Evolutionary conservation across 2,329 filamentous ascomycete species (phyloP), one percentile per base, ranked within the genome.

Genomic region (Falciphora oryzae): DNA sequence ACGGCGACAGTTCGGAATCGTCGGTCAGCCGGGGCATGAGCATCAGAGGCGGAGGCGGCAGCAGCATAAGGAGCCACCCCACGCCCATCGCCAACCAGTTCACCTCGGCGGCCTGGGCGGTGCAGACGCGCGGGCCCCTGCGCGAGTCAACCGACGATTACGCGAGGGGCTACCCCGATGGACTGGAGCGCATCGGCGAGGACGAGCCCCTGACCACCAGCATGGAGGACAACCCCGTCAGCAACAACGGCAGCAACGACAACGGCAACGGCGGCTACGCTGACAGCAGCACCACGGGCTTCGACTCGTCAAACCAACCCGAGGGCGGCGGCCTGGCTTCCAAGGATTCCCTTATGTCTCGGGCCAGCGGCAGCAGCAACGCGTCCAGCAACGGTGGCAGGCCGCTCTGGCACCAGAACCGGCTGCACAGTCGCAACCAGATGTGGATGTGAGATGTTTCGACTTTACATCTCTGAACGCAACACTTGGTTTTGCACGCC

Each of bases 401-500:
- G 57, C 81, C 81, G 6, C 72, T 85, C 53, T 85, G 82, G 82
- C 82, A 85, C 72, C 82, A 85, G 73, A 83, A 83, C 63, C 75
- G 81, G 65, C 76, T 77, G 64, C 79, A 79, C 66, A 77, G 75
- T 67, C 75, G 81, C 63, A 84, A 80, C 71, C 65, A 81, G 67
- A 79, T 78, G 74, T 81, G 79, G 79, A 75, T 80, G 74, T 81
- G 70, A 76, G 31, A 8, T 13, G 31, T 56, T 3, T 22, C 22
- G 18, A 53, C 22, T 22, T n/a, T 5, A 22, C 18, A 50, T 22
- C 38, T 11, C 18, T 22, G 44, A 53, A 25, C 44, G 44, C n/a
- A 53, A 11, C 57, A 18, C 57, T 58, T 58, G 13, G 44, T 27
- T 63, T 57, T 57, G 7, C 38, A 44, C 16, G 38, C 13, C 22